Conservation (phyloP, 78 protist species). For the Dictyostelium firmibasis region DNA sequence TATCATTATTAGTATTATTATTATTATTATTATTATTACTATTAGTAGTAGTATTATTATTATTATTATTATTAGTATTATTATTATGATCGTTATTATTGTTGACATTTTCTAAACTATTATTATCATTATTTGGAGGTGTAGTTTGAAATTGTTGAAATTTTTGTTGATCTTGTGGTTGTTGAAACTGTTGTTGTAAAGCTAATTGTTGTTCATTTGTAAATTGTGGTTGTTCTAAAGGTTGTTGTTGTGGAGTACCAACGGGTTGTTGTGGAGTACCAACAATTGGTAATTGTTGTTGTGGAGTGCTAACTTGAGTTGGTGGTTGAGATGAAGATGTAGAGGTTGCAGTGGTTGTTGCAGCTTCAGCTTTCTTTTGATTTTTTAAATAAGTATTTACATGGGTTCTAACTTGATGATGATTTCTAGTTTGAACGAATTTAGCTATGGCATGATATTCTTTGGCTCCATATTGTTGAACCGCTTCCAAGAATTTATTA, state of each 20-base stretch:
- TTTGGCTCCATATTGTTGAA: constrained; percentile 6
- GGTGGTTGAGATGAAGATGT: neutral
- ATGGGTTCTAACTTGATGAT: constrained; percentile 57
- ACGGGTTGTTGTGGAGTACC: neutral
- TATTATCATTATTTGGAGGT: neutral
- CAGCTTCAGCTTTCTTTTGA: constrained; percentile 26
- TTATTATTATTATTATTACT: neutral
- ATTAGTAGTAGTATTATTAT: neutral
- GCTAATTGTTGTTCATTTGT: neutral
- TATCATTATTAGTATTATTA: neutral
- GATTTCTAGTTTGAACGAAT: constrained; percentile 31
- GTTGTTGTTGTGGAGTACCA: neutral
- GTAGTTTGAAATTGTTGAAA: neutral
- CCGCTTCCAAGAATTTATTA: constrained; percentile 47
- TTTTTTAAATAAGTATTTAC: constrained; percentile 49
- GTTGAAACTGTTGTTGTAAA: neutral
- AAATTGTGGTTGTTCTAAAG: neutral
- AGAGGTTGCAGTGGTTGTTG: neutral
- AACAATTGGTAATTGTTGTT: constrained; percentile 16
- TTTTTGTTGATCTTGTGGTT: neutral
- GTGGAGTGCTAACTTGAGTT: neutral
- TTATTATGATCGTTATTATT: neutral
- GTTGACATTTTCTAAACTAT: neutral
- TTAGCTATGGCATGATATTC: constrained; percentile 6
- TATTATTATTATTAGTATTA: neutral